Conservation (phyloP, 208 protist species). For the Leishmania aethiopica region DNA sequence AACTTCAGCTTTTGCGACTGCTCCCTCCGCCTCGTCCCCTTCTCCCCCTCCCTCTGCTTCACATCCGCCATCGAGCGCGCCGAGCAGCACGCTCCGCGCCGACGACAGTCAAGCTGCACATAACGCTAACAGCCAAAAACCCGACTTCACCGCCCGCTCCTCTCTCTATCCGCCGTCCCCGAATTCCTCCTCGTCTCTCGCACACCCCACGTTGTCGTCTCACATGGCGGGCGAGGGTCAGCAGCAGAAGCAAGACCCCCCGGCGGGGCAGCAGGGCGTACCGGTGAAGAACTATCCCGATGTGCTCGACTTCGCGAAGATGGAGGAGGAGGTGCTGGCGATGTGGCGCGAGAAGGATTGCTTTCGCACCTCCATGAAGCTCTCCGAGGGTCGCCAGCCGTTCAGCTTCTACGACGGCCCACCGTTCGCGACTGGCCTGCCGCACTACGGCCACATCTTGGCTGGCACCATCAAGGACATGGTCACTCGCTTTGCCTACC, state of each 20-base stretch:
- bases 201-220: neutral
- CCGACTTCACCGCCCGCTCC: neutral
- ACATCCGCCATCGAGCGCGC: constrained; percentile 1
- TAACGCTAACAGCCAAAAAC: neutral
- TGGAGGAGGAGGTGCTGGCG: constrained; percentile 95
- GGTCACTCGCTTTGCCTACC: constrained; percentile 98
- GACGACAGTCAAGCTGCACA: constrained; percentile 5
- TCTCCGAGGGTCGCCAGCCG: constrained; percentile 86
- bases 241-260: constrained; percentile 21
- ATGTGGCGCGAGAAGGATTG: constrained; percentile 97
- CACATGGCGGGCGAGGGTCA: constrained; percentile 18
- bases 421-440: constrained; percentile 99
- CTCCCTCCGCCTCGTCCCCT: constrained; percentile 23
- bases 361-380: constrained; percentile 95
- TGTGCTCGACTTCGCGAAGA: constrained; percentile 89
- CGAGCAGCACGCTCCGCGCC: neutral
- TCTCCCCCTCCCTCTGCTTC: constrained; percentile 24
- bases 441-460: constrained; percentile 99
- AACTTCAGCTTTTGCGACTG: constrained; percentile 10
- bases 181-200: neutral
- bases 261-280: neutral
- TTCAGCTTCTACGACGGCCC: constrained; percentile 99
- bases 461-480: constrained; percentile 99
- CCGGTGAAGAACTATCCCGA: constrained; percentile 77
- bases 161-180: constrained; percentile 5